Base-by-base conservation (phyloP, 73 alveolate species). In the Paramecium tetraurelia region DNA sequence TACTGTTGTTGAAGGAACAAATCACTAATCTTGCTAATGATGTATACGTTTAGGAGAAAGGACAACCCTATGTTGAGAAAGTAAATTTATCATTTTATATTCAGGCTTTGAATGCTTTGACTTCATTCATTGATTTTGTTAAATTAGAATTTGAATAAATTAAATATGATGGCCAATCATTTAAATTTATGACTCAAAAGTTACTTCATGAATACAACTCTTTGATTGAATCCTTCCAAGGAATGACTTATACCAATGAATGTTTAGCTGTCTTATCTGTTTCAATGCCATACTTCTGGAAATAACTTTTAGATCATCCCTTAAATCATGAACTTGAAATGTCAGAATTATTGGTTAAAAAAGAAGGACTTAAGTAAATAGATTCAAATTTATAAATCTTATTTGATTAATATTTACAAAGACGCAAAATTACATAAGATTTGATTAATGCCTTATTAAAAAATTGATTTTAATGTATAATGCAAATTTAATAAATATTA, bases 391-490 rank as follows among this genome's bases (percentile, higher is more conserved):
- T 63, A 12, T 18, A 33, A 31, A 33, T 33, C 41, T 33, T 63
- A 31, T 63, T 27, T 33, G 84, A 63, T 31, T 63, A 63, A 27
- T 63, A 63, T 27, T 33, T 31, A 7, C 46, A 63, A 63, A 63
- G 46, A 63, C 84, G 84, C 11, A 63, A 63, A 63, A 31, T 31
- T 1, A 63, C 46, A 63, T 33, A 63, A 63, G 84, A 63, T 63
- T 63, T 63, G 84, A 63, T 63, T 63, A 63, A 63, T 63, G 84
- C 84, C 84, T 31, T 63, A 31, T 63, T 22, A 63, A 63, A 63
- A 63, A 63, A 63, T 63, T 63, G 84, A 63, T 27, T 6, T 14
- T 63, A 27, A 63, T 63, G 46, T 31, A 63, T 63, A 63, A 63
- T 53, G n/a, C 27, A 53, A n/a, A 53, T 53, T 53, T 53, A 18